Conservation (phyloP, 1,284 basidiomycete species). For the Irpex rosettiformis region DNA sequence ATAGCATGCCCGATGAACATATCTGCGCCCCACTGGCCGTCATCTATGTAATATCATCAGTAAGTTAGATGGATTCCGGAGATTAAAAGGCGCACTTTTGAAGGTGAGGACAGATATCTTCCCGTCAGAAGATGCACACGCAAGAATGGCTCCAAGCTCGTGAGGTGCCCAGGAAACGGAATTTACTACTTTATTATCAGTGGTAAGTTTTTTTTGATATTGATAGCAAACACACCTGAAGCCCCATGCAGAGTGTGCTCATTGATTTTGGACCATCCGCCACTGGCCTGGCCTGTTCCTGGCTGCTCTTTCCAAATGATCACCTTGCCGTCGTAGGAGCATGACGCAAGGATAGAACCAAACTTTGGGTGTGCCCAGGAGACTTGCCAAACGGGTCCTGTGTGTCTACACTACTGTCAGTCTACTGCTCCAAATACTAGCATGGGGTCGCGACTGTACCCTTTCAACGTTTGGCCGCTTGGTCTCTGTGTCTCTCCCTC, state of each 20-base stretch:
- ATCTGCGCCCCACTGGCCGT: constrained; percentile 94
- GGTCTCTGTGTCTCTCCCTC: constrained; percentile 75
- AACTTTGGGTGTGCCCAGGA: constrained; percentile 99
- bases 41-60: constrained; percentile 61
- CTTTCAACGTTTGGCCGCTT: constrained; percentile 78
- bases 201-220: not conserved
- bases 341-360: constrained; percentile 94
- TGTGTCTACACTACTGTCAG: constrained; percentile 57
- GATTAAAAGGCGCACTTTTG: constrained; percentile 73
- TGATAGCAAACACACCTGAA: constrained; percentile 58
- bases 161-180: constrained; percentile 98
- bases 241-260: constrained; percentile 95
- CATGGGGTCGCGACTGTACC: constrained; percentile 48
- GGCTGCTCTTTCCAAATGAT: constrained; percentile 95
- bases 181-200: constrained; percentile 62
- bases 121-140: constrained; percentile 97
- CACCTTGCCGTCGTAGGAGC: constrained; percentile 97
- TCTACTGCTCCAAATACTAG: not conserved
- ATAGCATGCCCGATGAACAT: constrained; percentile 96
- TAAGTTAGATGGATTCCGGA: not conserved
- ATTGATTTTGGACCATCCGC: constrained; percentile 91
- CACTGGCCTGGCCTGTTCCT: constrained; percentile 42
- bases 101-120: constrained; percentile 97
- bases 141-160: constrained; percentile 94
- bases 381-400: constrained; percentile 97